Percentiles rank a stretch among this genome's conserved stretches.
Evolutionary conservation across 805 yeast species (phyloP).

Genomic region (Kodamaea leandrae): DNA sequence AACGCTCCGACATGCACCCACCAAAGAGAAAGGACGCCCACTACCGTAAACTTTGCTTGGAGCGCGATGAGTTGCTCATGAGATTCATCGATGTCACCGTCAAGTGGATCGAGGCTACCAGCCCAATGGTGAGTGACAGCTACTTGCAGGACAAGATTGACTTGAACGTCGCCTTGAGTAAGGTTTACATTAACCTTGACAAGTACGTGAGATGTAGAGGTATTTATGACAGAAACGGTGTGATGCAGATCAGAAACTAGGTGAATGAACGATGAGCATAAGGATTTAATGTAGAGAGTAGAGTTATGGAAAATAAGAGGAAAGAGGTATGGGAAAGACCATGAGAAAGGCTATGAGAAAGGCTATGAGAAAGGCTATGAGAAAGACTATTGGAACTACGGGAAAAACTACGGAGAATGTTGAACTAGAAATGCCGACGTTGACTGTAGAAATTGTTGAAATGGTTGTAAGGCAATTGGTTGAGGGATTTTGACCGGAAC

Average conservation of each 20-base stretch:
- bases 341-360: too few relatives aligned
- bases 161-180: constrained; percentile 51
- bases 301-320: too few relatives aligned
- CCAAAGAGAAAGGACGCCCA: constrained; percentile 38
- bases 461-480: too few relatives aligned
- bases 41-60: constrained; percentile 43
- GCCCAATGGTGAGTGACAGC: constrained; percentile 46
- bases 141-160: constrained; percentile 54
- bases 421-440: too few relatives aligned
- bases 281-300: not conserved
- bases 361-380: too few relatives aligned
- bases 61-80: constrained; percentile 54
- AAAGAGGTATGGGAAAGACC: too few relatives aligned
- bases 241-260: constrained; percentile 24
- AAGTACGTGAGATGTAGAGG: constrained; percentile 81
- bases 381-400: too few relatives aligned
- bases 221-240: constrained; percentile 74
- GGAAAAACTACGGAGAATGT: too few relatives aligned
- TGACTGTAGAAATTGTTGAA: too few relatives aligned
- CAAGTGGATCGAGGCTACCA: constrained; percentile 71
- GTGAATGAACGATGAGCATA: not conserved
- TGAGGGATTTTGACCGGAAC: too few relatives aligned
- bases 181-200: constrained; percentile 68
- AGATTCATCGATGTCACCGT: constrained; percentile 61
- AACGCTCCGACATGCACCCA: constrained; percentile 49